These are phyloP conservation scores for Pseudogymnoascus sp. DNA, from an alignment of 2,329 filamentous ascomycete species.

Conservation along the genomic window DNA sequence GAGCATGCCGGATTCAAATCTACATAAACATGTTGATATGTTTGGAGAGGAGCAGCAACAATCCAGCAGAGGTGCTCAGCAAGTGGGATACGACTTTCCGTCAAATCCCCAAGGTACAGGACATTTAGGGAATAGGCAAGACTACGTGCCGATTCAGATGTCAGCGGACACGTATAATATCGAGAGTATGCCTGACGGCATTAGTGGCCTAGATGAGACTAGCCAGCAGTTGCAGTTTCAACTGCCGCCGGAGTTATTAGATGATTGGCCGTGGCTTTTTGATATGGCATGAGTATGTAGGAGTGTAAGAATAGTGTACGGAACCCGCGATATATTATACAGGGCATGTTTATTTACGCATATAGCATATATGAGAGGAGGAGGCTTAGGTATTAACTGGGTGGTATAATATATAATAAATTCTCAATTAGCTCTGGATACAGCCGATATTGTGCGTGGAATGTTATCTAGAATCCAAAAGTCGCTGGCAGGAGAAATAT, in stretches of 20 bases:
- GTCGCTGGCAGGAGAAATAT: too few relatives aligned
- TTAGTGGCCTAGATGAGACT: neutral
- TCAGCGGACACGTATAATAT: neutral
- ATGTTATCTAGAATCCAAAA: too few relatives aligned
- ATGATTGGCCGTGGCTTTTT: slow-evolving; percentile 35
- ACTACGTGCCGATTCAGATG: neutral
- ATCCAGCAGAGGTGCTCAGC: neutral
- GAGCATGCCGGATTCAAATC: neutral
- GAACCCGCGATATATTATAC: neutral
- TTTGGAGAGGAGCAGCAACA: neutral
- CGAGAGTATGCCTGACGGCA: neutral
- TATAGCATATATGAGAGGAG: neutral
- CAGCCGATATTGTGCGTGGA: too few relatives aligned
- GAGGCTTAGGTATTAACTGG: neutral
- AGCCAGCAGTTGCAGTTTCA: slow-evolving; percentile 30
- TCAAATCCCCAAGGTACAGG: neutral
- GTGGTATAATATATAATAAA: neutral
- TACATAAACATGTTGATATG: neutral
- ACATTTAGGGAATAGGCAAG: neutral
- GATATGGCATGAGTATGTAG: slow-evolving; percentile 12
- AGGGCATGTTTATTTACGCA: neutral
- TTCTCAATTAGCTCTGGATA: neutral
- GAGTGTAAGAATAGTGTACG: neutral
- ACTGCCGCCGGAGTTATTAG: slow-evolving; percentile 33
- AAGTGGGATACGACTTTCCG: neutral